A percentile compares a stretch with the other conserved stretches of the same genome.
These are phyloP conservation scores for Hypoxylon sp. DNA, from an alignment of 2,329 filamentous ascomycete genomes.

Conservation along the genomic window DNA sequence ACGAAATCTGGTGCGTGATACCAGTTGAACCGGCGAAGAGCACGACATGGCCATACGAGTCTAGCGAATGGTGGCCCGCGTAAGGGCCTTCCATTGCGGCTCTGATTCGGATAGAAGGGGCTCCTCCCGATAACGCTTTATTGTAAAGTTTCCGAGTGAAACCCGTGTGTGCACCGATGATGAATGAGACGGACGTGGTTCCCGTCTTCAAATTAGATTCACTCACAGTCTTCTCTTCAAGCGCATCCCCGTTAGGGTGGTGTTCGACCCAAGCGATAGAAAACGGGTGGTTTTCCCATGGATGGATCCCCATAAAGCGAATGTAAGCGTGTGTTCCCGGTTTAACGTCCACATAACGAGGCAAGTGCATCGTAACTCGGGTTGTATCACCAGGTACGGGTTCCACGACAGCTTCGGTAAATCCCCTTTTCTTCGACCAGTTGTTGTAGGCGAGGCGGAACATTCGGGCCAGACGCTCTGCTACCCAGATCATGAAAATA, in stretches of 20 bases:
- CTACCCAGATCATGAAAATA: constrained; percentile 81
- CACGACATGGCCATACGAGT: constrained; percentile 92
- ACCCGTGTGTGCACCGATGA: constrained; percentile 89
- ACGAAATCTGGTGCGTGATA: constrained; percentile 95
- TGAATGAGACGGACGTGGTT: constrained; percentile 77
- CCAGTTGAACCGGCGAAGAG: constrained; percentile 94
- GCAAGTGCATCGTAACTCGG: constrained; percentile 78
- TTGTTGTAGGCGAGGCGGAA: constrained; percentile 76
- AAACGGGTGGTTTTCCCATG: constrained; percentile 84
- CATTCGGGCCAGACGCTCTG: constrained; percentile 77
- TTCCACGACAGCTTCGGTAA: constrained; percentile 77
- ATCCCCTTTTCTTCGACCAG: constrained; percentile 68
- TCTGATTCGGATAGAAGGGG: constrained; percentile 71
- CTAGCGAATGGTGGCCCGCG: constrained; percentile 83
- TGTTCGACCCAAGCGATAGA: constrained; percentile 82
- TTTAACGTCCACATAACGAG: constrained; percentile 74
- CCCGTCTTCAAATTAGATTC: constrained; percentile 49
- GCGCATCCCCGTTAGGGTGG: constrained; percentile 58
- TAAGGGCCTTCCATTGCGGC: constrained; percentile 94
- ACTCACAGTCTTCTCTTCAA: constrained; percentile 58
- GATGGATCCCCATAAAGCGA: constrained; percentile 75
- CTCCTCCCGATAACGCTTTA: constrained; percentile 70
- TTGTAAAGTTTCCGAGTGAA: constrained; percentile 88
- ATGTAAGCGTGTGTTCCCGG: constrained; percentile 84
- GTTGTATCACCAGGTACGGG: constrained; percentile 78